These are phyloP conservation scores for Terana coerulea DNA, from an alignment of 768 basidiomycete species.

Conservation along the genomic window DNA sequence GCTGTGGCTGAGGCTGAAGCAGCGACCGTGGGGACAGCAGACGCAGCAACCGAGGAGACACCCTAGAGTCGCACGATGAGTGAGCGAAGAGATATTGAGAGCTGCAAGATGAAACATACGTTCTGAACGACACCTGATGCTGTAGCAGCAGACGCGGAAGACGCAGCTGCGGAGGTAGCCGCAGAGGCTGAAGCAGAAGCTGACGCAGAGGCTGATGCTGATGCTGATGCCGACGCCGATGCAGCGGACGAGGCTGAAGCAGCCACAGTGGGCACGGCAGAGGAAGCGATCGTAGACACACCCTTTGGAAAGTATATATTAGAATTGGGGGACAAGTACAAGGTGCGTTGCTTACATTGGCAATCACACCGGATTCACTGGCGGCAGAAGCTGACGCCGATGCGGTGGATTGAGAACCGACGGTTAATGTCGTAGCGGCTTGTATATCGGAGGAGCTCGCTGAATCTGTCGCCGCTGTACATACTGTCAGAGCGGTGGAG, in stretches of 20 bases:
- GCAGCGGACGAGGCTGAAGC: constrained; percentile 12
- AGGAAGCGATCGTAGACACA: neutral
- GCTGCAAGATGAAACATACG: neutral
- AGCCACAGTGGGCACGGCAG: constrained; percentile 14
- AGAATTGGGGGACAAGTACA: neutral
- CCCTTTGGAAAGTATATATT: neutral
- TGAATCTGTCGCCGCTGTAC: no score
- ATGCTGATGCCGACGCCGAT: constrained; percentile 18
- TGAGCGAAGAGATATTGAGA: no score
- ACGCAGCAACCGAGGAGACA: constrained; percentile 20
- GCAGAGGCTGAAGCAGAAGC: neutral
- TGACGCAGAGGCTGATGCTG: constrained; percentile 7
- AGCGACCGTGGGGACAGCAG: constrained; percentile 2
- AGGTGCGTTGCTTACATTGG: constrained; percentile 1
- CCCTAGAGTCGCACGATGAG: no score
- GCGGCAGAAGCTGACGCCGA: constrained; percentile 23
- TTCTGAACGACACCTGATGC: neutral
- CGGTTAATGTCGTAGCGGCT: constrained; percentile 9
- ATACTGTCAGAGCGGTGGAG: no score
- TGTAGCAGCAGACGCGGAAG: neutral
- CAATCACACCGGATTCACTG: constrained; percentile 1
- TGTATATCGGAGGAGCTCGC: no score
- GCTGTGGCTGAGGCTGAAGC: constrained; percentile 11
- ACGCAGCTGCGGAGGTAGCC: neutral
- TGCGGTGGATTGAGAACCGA: constrained; percentile 15